phyloP scores from a whole-genome alignment of 371 early-diverging fungal genomes.

The Apophysomyces trapeziformis region DNA sequence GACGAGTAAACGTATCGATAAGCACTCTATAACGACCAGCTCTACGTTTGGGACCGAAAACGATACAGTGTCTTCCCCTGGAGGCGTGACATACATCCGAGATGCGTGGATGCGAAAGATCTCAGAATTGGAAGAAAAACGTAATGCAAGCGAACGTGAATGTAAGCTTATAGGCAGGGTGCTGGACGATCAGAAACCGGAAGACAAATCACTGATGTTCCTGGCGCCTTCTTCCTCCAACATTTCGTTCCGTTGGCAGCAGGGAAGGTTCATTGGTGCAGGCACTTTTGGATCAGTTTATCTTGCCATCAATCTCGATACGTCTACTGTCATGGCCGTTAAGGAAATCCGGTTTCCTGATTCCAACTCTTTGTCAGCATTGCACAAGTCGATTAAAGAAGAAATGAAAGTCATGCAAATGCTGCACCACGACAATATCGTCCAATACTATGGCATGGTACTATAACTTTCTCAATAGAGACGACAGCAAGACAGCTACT shows the following conservation, averaged over 20 bases:
- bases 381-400: constrained; percentile 80
- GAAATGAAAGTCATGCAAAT: constrained; percentile 93
- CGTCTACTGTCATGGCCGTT: constrained; percentile 89
- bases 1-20: constrained; percentile 29
- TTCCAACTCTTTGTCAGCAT: constrained; percentile 64
- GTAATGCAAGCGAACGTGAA: constrained; percentile 56
- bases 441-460: constrained; percentile 84
- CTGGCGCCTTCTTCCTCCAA: constrained; percentile 77
- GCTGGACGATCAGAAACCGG: constrained; percentile 75
- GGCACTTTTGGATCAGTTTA: constrained; percentile 90
- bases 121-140: constrained; percentile 49
- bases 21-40: constrained; percentile 41
- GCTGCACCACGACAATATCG: constrained; percentile 87
- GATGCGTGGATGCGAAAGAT: constrained; percentile 62
- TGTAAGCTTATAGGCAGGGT: constrained; percentile 76
- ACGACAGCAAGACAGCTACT: background rate
- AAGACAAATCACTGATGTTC: constrained; percentile 76
- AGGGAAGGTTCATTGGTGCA: constrained; percentile 83
- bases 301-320: constrained; percentile 82
- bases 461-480: too few relatives aligned
- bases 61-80: constrained; percentile 14
- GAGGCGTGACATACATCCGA: constrained; percentile 50
- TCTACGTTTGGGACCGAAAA: constrained; percentile 41
- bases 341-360: constrained; percentile 90
- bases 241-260: constrained; percentile 85